These are phyloP conservation scores for Phoma herbarum DNA, from an alignment of 2,329 filamentous ascomycete species.

Conservation along the genomic window DNA sequence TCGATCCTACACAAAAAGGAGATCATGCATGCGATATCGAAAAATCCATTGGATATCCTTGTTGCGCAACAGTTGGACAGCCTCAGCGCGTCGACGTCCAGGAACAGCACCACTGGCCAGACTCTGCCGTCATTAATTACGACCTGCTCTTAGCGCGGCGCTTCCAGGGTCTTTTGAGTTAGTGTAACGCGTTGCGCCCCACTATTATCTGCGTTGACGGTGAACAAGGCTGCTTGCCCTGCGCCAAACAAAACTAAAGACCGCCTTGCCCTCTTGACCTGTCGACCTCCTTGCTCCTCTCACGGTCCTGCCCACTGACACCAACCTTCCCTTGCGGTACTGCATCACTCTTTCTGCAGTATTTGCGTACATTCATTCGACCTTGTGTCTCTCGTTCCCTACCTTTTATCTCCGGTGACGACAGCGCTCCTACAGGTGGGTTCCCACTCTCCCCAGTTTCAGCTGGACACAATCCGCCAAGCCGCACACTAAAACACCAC, in stretches of 20 bases:
- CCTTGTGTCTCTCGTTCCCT: conserved; percentile 36
- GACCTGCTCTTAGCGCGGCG: conserved; percentile 15
- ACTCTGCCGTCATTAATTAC: conserved; percentile 25
- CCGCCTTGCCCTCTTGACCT: conserved; percentile 22
- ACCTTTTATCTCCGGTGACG: conserved; percentile 21
- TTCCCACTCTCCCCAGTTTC: conserved; percentile 22
- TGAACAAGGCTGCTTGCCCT: conserved; percentile 29
- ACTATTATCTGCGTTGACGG: conserved; percentile 27
- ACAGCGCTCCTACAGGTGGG: conserved; percentile 40
- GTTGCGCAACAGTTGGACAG: conserved; percentile 14
- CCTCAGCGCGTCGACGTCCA: conserved; percentile 17
- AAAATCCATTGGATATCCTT: conserved; percentile 14
- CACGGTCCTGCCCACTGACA: conserved; percentile 43
- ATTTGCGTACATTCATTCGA: conserved; percentile 56
- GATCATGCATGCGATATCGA: conserved; percentile 10
- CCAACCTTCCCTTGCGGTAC: conserved; percentile 51
- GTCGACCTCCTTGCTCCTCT: conserved; percentile 42
- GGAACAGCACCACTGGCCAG: conserved; percentile 21
- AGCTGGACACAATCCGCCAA: conserved; percentile 33
- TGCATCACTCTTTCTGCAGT: conserved; percentile 73
- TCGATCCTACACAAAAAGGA: conserved; percentile 10
- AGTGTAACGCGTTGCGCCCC: conserved; percentile 19
- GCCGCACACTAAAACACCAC: conserved; percentile 28
- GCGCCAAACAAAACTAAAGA: conserved; percentile 34
- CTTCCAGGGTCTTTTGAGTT: conserved; percentile 15